Evolutionary conservation across 1,284 basidiomycete species (phyloP).

Genomic region (Porogramme epimiltina): DNA sequence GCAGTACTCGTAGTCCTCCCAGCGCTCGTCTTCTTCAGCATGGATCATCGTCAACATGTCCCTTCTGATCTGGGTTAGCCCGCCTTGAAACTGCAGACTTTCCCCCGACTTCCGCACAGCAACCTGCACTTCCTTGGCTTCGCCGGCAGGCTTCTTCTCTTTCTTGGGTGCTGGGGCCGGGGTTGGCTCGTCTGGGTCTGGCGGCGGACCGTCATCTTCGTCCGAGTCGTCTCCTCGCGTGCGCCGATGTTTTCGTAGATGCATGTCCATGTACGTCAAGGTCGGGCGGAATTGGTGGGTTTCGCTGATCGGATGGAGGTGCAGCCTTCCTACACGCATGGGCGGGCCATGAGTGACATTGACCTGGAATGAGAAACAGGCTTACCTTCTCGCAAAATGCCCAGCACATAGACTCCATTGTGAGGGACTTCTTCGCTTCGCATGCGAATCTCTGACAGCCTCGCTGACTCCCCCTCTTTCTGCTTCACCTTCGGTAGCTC

Average conservation of each 20-base stretch:
- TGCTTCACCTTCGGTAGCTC: conserved; percentile 39
- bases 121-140: conserved; percentile 75
- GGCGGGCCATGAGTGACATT: neutral
- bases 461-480: conserved; percentile 54
- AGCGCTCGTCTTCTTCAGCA: conserved; percentile 72
- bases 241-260: conserved; percentile 63
- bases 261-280: conserved; percentile 73
- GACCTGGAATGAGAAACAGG: neutral
- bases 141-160: conserved; percentile 51
- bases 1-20: conserved; percentile 64
- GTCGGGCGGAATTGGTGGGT: conserved; percentile 80
- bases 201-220: conserved; percentile 76
- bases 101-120: conserved; percentile 65
- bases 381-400: conserved; percentile 71
- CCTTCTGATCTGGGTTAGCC: conserved; percentile 44
- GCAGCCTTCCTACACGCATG: conserved; percentile 55
- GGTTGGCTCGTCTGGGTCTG: conserved; percentile 71
- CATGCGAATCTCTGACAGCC: conserved; percentile 68
- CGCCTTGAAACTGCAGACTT: conserved; percentile 49
- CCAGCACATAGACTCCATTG: conserved; percentile 68
- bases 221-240: conserved; percentile 52
- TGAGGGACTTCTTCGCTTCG: conserved; percentile 70
- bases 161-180: conserved; percentile 51
- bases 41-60: conserved; percentile 76
- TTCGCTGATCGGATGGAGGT: conserved; percentile 77